Evolutionary conservation across 2,329 filamentous ascomycete species (phyloP).

Genomic region (Corinectria fuckeliana): DNA sequence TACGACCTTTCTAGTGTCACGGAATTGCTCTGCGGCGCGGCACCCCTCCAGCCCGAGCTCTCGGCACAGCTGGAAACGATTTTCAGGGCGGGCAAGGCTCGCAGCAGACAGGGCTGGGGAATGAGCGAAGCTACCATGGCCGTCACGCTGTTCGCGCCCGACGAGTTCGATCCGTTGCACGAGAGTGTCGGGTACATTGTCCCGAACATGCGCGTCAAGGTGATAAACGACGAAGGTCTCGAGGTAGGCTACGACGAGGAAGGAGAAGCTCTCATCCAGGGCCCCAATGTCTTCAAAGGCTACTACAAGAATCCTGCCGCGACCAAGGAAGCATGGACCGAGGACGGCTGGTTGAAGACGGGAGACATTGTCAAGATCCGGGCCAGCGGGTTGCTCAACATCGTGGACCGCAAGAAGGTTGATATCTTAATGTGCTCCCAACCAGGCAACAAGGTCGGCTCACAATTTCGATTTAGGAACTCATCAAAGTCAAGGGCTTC

Average conservation of each 20-base stretch:
- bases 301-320: conserved; percentile 4
- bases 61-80: not conserved
- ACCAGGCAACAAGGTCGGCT: not conserved
- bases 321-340: not conserved
- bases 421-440: not conserved
- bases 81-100: not conserved
- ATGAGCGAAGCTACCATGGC: conserved; percentile 17
- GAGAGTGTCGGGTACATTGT: conserved; percentile 7
- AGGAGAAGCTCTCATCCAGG: conserved; percentile 2
- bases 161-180: conserved; percentile 8
- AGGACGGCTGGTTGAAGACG: conserved; percentile 7
- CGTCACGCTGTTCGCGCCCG: not conserved
- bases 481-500: conserved; percentile 16
- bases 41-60: conserved; percentile 5
- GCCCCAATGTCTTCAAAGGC: not conserved
- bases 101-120: conserved; percentile 6
- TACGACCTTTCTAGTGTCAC: conserved; percentile 9
- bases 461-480: not conserved
- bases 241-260: not conserved
- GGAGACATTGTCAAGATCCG: conserved; percentile 4
- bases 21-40: conserved; percentile 5
- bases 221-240: not conserved
- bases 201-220: not conserved
- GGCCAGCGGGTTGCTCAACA: not conserved
- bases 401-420: conserved; percentile 17